Percentiles rank a stretch among this genome's conserved stretches.
Conservation (phyloP, 2,329 filamentous ascomycete species). For the Ophiostoma novo-ulmi region DNA sequence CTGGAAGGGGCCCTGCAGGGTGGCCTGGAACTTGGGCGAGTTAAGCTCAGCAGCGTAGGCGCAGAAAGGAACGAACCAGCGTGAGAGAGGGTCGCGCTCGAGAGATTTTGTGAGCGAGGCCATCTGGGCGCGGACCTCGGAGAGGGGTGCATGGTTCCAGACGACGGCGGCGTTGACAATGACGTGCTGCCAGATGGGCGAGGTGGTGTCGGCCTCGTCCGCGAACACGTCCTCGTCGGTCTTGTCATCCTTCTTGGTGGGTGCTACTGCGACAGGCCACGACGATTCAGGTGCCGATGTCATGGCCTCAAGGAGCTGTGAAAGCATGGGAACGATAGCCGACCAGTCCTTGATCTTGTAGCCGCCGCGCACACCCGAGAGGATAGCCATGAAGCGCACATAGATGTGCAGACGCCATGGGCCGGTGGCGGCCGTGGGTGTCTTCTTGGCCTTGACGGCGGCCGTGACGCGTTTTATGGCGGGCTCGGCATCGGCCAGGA, state of each 20-base stretch:
- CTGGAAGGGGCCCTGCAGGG: slow-evolving; percentile 78
- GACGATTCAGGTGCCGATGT: slow-evolving; percentile 23
- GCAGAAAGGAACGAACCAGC: slow-evolving; percentile 80
- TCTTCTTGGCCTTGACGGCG: slow-evolving; percentile 37
- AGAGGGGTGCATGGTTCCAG: slow-evolving; percentile 72
- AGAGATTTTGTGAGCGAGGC: slow-evolving; percentile 60
- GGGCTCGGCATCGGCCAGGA: slow-evolving; percentile 47
- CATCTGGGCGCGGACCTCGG: slow-evolving; percentile 67
- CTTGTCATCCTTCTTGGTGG: not conserved
- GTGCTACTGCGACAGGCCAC: not conserved
- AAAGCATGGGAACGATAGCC: slow-evolving; percentile 52
- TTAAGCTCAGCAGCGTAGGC: slow-evolving; percentile 72
- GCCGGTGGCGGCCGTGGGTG: slow-evolving; percentile 28
- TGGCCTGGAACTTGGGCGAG: slow-evolving; percentile 64
- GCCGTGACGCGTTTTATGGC: slow-evolving; percentile 33
- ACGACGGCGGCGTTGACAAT: slow-evolving; percentile 59
- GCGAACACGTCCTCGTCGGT: not conserved
- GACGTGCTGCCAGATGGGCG: slow-evolving; percentile 52
- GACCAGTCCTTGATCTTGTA: slow-evolving; percentile 76
- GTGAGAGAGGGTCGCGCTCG: slow-evolving; percentile 59
- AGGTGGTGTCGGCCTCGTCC: slow-evolving; percentile 27
- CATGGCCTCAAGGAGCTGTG: slow-evolving; percentile 47
- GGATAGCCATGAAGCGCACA: slow-evolving; percentile 59
- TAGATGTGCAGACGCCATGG: slow-evolving; percentile 45
- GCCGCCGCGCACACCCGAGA: slow-evolving; percentile 77